Evolutionary conservation across 164 flowering plant species (phyloP).

Genomic region (Tetracentron sinense): DNA sequence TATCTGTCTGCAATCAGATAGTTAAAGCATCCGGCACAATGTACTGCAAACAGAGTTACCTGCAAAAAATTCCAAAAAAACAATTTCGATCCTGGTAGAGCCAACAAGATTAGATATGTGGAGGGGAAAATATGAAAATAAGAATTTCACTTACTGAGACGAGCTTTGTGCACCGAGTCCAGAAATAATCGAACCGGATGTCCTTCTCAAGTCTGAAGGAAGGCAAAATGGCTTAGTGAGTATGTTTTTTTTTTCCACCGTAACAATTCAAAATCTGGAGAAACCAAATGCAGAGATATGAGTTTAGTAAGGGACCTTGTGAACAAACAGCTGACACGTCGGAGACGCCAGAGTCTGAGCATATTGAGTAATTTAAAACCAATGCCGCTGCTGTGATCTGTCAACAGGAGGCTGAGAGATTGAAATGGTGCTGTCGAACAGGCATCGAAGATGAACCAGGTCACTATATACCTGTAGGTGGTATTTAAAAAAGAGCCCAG

Average conservation of each 20-base stretch:
- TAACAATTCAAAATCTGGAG: constrained; percentile 18
- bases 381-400: constrained; percentile 42
- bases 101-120: not conserved
- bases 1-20: constrained; percentile 90
- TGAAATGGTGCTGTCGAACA: constrained; percentile 88
- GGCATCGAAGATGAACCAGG: constrained; percentile 89
- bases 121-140: not conserved
- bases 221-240: constrained; percentile 25
- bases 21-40: constrained; percentile 90
- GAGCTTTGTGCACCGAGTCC: constrained; percentile 91
- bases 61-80: too few relatives aligned
- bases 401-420: constrained; percentile 59
- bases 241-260: constrained; percentile 6
- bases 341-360: constrained; percentile 96
- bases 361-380: constrained; percentile 69
- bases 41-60: constrained; percentile 95
- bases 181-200: constrained; percentile 90
- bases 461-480: constrained; percentile 72
- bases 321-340: constrained; percentile 92
- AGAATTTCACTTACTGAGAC: constrained; percentile 46
- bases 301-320: constrained; percentile 57
- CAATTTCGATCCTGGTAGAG: not conserved
- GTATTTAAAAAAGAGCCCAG: constrained; percentile 1
- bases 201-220: constrained; percentile 89
- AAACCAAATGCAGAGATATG: constrained; percentile 17